Evolutionary conservation across 108 stramenopile species (phyloP).

Genomic region (Schizochytrium sp.): DNA sequence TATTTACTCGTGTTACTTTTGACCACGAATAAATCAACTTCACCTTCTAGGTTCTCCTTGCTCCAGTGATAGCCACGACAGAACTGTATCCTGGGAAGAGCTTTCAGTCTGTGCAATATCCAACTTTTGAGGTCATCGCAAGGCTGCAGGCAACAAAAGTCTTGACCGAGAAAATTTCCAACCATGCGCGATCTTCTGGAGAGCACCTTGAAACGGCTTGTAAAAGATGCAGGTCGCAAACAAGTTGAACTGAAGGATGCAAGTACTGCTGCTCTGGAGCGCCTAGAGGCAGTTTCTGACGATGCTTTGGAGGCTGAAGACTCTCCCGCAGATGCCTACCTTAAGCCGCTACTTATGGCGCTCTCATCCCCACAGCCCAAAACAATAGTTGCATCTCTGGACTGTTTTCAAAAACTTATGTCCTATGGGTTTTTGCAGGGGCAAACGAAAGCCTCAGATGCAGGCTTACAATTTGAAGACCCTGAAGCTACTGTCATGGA

Average conservation of each 20-base stretch:
- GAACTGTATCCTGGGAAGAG: no score
- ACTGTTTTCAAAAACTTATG: slow-evolving; percentile 74
- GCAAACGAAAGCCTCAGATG: not conserved
- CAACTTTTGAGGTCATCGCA: no score
- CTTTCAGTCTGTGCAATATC: no score
- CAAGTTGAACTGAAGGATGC: slow-evolving; percentile 8
- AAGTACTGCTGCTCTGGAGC: not conserved
- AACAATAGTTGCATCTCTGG: slow-evolving; percentile 72
- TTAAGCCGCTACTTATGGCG: slow-evolving; percentile 69
- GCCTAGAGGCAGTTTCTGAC: not conserved
- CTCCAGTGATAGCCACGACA: no score
- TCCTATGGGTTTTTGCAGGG: slow-evolving; percentile 66
- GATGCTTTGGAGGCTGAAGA: slow-evolving; percentile 9
- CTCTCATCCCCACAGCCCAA: slow-evolving; percentile 67
- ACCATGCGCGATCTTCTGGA: slow-evolving; percentile 24
- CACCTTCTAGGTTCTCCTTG: no score
- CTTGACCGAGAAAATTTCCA: not conserved
- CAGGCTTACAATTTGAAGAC: not conserved
- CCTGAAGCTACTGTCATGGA: slow-evolving; percentile 44
- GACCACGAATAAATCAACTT: no score
- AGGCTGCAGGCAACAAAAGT: no score
- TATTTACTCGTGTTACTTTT: no score
- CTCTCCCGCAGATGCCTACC: slow-evolving; percentile 66
- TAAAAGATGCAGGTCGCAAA: slow-evolving; percentile 10
- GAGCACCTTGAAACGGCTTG: not conserved